These are phyloP conservation scores for Theileria luwenshuni DNA, from an alignment of 169 alveolate genomes.

Conservation along the genomic window DNA sequence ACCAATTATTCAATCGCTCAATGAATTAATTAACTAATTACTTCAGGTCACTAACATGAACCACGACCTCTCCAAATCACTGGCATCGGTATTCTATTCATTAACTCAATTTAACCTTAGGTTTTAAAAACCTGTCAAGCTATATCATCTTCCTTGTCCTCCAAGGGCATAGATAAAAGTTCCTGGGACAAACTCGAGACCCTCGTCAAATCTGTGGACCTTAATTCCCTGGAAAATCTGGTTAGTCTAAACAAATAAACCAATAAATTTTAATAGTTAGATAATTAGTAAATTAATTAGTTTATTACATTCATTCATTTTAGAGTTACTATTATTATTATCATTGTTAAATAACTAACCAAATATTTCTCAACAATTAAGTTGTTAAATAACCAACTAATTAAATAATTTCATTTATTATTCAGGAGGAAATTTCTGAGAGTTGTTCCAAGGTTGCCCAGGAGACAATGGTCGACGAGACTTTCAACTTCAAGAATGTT, in stretches of 20 bases:
- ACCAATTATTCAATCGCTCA: neutral
- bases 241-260: neutral
- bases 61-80: slow-evolving; percentile 2
- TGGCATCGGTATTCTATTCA: neutral
- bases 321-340: too few relatives aligned
- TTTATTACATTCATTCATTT: too few relatives aligned
- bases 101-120: neutral
- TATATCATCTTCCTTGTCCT: slow-evolving; percentile 6
- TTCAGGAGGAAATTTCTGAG: neutral
- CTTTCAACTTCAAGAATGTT: slow-evolving; percentile 8
- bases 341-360: too few relatives aligned
- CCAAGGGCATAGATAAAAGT: slow-evolving; percentile 12
- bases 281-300: too few relatives aligned
- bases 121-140: neutral
- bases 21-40: neutral
- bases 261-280: neutral
- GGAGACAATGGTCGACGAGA: slow-evolving; percentile 7
- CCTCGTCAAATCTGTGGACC: slow-evolving; percentile 1
- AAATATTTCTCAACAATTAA: too few relatives aligned
- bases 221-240: neutral
- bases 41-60: neutral
- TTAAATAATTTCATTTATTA: neutral
- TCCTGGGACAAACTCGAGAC: slow-evolving; percentile 8
- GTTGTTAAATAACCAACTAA: too few relatives aligned
- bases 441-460: neutral